Conservation (phyloP, 2,329 filamentous ascomycete genomes). For the Penicillium frequentans region DNA sequence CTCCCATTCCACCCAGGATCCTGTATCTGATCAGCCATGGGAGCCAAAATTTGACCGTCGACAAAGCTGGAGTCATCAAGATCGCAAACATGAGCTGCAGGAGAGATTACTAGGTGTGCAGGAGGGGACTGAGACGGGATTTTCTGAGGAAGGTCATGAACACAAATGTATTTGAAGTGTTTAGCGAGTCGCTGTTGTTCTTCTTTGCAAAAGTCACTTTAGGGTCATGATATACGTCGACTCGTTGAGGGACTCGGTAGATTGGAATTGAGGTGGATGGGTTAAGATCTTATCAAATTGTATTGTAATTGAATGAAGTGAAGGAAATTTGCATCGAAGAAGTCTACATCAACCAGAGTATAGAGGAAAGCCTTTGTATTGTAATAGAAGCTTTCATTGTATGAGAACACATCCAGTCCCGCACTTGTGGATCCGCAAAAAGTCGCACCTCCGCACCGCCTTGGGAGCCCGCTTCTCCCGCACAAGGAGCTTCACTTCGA, state of each 20-base stretch:
- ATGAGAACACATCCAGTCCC: not conserved
- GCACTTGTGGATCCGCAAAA: not conserved
- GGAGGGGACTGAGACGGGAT: slow-evolving; percentile 55
- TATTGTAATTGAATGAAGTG: not conserved
- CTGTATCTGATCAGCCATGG: slow-evolving; percentile 24
- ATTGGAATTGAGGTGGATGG: not conserved
- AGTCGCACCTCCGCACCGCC: slow-evolving; percentile 24
- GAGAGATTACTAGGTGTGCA: slow-evolving; percentile 33
- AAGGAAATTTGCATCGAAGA: not conserved
- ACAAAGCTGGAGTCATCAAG: slow-evolving; percentile 44
- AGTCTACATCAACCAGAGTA: too few relatives aligned
- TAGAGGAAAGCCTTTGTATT: not conserved
- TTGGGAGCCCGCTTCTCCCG: slow-evolving; percentile 17
- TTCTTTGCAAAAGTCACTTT: too few relatives aligned
- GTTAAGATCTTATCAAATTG: not conserved
- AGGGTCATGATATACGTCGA: too few relatives aligned
- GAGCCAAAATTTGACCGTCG: slow-evolving; percentile 29
- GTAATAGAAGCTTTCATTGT: not conserved
- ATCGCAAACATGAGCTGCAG: slow-evolving; percentile 60
- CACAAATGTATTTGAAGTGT: not conserved
- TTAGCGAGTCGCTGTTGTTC: not conserved
- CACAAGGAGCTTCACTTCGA: slow-evolving; percentile 1
- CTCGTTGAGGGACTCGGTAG: too few relatives aligned
- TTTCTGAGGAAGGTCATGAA: slow-evolving; percentile 53
- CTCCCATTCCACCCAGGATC: not conserved